Conservation (phyloP, 2,329 filamentous ascomycete species). For the Aureobasidium lini region DNA sequence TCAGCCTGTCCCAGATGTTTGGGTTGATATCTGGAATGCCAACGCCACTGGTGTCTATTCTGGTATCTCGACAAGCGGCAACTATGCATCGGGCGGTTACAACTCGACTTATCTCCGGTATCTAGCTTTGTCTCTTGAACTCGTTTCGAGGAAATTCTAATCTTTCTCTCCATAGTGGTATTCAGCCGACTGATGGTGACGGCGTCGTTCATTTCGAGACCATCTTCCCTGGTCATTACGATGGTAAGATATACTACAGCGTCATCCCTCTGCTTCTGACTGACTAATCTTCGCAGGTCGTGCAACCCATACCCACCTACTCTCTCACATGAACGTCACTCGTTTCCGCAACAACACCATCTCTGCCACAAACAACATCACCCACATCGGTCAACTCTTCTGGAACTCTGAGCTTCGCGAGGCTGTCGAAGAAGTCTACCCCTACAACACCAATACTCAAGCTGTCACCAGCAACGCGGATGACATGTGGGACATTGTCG, state of each 20-base stretch:
- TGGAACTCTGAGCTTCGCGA: conserved; percentile 53
- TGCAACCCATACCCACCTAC: conserved; percentile 35
- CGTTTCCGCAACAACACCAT: conserved; percentile 38
- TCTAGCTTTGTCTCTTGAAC: no score
- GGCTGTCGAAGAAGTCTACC: conserved; percentile 41
- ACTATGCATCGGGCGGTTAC: not conserved
- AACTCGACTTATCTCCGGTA: conserved; percentile 4
- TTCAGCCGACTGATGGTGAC: conserved; percentile 34
- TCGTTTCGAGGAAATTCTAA: conserved; percentile 13
- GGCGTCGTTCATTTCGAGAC: conserved; percentile 37
- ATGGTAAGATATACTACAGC: conserved; percentile 16
- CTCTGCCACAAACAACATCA: conserved; percentile 42
- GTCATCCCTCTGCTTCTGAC: not conserved
- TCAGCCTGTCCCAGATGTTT: conserved; percentile 29
- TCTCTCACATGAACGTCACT: conserved; percentile 31
- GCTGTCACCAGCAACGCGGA: conserved; percentile 43
- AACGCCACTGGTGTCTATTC: conserved; percentile 42
- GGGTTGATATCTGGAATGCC: conserved; percentile 41
- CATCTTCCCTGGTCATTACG: conserved; percentile 40
- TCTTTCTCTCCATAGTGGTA: conserved; percentile 34
- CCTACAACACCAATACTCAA: conserved; percentile 39
- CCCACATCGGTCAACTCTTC: conserved; percentile 59
- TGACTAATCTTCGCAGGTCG: conserved; percentile 18
- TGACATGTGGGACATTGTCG: conserved; percentile 43
- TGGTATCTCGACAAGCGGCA: conserved; percentile 16